phyloP scores from a whole-genome alignment of 1,284 basidiomycete genomes.

The Apiotrichum sp. region DNA sequence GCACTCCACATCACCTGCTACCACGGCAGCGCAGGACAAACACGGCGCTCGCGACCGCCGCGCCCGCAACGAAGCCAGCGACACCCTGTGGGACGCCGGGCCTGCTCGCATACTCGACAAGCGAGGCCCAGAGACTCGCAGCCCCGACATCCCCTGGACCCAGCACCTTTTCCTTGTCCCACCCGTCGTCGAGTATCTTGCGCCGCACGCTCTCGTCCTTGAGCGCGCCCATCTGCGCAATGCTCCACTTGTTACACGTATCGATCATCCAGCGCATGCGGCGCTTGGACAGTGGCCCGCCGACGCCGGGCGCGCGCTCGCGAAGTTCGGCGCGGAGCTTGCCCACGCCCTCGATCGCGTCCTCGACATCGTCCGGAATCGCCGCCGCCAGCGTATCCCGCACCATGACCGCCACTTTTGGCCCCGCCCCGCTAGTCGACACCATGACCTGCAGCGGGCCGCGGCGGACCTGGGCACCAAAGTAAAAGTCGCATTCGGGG shows the following conservation, averaged over 20 bases:
- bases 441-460: slow-evolving; percentile 94
- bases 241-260: slow-evolving; percentile 69
- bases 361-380: slow-evolving; percentile 69
- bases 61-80: not conserved
- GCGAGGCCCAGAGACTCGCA: not conserved
- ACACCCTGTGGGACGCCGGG: not conserved
- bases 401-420: slow-evolving; percentile 81
- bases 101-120: not conserved
- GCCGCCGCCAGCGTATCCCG: slow-evolving; percentile 64
- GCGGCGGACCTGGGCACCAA: slow-evolving; percentile 84
- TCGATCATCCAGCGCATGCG: slow-evolving; percentile 95
- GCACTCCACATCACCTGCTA: not conserved
- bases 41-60: not conserved
- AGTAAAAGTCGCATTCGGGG: slow-evolving; percentile 94
- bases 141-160: slow-evolving; percentile 30
- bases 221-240: slow-evolving; percentile 42
- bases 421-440: slow-evolving; percentile 86
- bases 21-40: not conserved
- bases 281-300: slow-evolving; percentile 47
- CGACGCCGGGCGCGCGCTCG: slow-evolving; percentile 51
- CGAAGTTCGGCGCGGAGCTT: slow-evolving; percentile 49
- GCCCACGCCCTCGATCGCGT: slow-evolving; percentile 74
- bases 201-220: slow-evolving; percentile 35
- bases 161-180: slow-evolving; percentile 42
- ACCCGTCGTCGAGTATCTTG: slow-evolving; percentile 41